Conservation (phyloP, 2,329 filamentous ascomycete species). For the Dactylellina drechsleri region DNA sequence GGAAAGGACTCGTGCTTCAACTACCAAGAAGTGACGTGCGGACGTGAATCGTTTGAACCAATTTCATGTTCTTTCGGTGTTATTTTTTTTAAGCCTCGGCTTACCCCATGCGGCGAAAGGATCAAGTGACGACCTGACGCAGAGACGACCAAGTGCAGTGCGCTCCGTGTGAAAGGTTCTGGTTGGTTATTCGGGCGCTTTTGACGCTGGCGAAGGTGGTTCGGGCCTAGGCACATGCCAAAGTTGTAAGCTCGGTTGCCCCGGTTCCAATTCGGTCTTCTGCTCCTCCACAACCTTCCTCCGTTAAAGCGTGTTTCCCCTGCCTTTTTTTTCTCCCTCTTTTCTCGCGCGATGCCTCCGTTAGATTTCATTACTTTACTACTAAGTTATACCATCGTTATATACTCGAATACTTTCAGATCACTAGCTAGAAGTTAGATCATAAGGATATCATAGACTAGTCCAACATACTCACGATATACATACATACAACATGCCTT, state of each 20-base stretch:
- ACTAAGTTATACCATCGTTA: neutral
- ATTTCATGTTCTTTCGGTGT: neutral
- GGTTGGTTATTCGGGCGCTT: too few relatives aligned
- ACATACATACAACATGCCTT: slow-evolving; percentile 33
- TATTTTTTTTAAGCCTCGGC: slow-evolving; percentile 47
- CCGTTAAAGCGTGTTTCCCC: slow-evolving; percentile 24
- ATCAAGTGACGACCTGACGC: slow-evolving; percentile 20
- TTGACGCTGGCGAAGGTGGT: neutral
- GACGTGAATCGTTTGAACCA: too few relatives aligned
- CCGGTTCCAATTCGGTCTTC: slow-evolving; percentile 1
- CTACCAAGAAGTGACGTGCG: too few relatives aligned
- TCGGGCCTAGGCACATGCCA: slow-evolving; percentile 42
- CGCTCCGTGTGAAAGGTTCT: neutral
- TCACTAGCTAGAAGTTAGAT: neutral
- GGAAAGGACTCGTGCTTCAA: too few relatives aligned
- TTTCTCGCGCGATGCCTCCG: slow-evolving; percentile 22
- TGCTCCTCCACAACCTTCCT: neutral
- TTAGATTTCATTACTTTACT: neutral
- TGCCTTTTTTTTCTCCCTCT: slow-evolving; percentile 1
- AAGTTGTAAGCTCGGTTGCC: slow-evolving; percentile 43
- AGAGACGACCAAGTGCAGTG: slow-evolving; percentile 3
- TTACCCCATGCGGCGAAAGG: slow-evolving; percentile 17
- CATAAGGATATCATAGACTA: neutral
- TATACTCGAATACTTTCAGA: neutral
- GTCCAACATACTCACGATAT: neutral